Conservation (phyloP, 2,329 filamentous ascomycete genomes). For the Neoascochyta sp. region DNA sequence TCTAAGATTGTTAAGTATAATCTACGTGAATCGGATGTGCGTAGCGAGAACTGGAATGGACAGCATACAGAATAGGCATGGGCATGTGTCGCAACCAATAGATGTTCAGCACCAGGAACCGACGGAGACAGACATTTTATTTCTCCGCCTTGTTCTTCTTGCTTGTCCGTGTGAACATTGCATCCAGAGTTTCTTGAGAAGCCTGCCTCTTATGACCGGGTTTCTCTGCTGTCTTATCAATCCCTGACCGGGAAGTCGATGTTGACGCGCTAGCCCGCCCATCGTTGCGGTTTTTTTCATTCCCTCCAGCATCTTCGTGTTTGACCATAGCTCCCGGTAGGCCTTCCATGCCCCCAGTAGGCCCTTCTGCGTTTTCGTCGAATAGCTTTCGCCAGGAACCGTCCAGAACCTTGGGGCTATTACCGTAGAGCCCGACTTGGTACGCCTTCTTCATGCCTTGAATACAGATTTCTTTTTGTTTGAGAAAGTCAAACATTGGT, state of each 20-base stretch:
- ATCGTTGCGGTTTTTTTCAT: constrained; percentile 14
- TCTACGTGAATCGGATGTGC: no score
- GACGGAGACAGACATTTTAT: no score
- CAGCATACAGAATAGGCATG: no score
- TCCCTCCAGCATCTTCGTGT: constrained; percentile 16
- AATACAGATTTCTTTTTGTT: constrained; percentile 60
- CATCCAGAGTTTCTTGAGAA: constrained; percentile 45
- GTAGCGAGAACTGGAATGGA: no score
- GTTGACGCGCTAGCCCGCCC: constrained; percentile 56
- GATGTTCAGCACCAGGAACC: no score
- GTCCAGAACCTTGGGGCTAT: constrained; percentile 59
- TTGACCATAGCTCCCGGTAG: constrained; percentile 40
- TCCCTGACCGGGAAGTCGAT: constrained; percentile 53
- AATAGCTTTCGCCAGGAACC: constrained; percentile 56
- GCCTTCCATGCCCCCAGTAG: constrained; percentile 41
- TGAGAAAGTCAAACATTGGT: constrained; percentile 72
- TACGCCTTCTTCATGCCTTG: constrained; percentile 69
- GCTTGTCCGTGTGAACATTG: constrained; percentile 31
- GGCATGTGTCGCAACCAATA: no score
- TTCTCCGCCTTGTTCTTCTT: constrained; percentile 25
- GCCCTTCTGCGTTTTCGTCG: constrained; percentile 45
- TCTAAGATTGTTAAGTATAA: no score
- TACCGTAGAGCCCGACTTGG: constrained; percentile 59
- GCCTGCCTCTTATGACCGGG: constrained; percentile 57
- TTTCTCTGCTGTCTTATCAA: constrained; percentile 25